Base-by-base conservation (phyloP, 2,329 filamentous ascomycete genomes). In the Chaetomium strumarium region DNA sequence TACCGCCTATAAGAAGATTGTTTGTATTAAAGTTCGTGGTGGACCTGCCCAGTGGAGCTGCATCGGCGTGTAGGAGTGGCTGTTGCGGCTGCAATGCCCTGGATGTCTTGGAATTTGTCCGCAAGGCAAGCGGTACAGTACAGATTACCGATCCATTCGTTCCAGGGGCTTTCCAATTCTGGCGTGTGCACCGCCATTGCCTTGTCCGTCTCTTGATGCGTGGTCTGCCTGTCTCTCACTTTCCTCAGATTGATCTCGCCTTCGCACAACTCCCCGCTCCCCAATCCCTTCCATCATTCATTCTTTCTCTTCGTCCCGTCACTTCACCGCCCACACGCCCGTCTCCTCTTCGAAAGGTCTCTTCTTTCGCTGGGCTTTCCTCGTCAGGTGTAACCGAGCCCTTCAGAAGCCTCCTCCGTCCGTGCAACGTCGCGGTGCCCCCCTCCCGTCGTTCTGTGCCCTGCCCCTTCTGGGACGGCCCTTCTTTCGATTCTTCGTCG, bases 401-500 rank as follows among this genome's bases (percentile, higher is more conserved):
- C 41, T 44, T 52, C 54, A 31, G 40, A 46, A 29, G 44, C 49
- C 51, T 52, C 43, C 34, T 36, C 24, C 41, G 37, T 39, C 41
- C 29, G 41, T 38, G 30, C 41, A 42, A 41, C 43, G 40, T 45
- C 55, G 40, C 47, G 39, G 37, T 42, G 53, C 48, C 44, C 55
- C 24, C 24, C 7, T 24, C 24, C 24, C 49, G 41, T 53, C 49
- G 44, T 56, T 56, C 51, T 45, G 52, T 52, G 52, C 49, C 47
- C 50, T 44, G 45, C 50, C 53, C 29, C 33, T 16, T 40, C 20
- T 49, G 39, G 46, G 53, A 55, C 54, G 53, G 53, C 52, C 47
- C 45, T 65, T 65, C 58, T 62, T 60, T 58, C 58, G 50, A 55
- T 57, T 60, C 51, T 57, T 57, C 51, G 17, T 19, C 51, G 51